Percentiles rank a stretch among this genome's conserved stretches.
These are phyloP conservation scores for Actinomucor elegans DNA, from an alignment of 371 early-diverging fungal species.

Conservation along the genomic window DNA sequence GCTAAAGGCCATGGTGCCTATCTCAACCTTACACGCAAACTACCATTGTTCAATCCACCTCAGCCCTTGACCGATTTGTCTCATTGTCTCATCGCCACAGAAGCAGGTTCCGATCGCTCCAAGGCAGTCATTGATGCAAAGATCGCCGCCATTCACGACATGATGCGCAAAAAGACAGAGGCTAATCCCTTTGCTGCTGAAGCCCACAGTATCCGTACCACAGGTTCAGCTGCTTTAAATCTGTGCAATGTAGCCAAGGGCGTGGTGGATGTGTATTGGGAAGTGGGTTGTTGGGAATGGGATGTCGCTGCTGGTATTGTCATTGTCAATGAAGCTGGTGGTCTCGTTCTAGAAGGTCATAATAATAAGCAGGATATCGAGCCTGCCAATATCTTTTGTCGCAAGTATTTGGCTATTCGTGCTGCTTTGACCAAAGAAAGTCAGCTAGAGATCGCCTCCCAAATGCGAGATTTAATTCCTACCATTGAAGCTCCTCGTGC, in stretches of 20 bases:
- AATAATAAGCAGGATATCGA: constrained; percentile 13
- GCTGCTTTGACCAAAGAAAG: constrained; percentile 23
- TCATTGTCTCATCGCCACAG: constrained; percentile 75
- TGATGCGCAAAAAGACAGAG: constrained; percentile 25
- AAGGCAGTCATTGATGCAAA: constrained; percentile 64
- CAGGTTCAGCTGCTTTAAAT: constrained; percentile 83
- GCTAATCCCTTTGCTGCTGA: constrained; percentile 43
- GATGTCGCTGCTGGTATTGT: constrained; percentile 81
- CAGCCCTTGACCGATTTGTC: constrained; percentile 64
- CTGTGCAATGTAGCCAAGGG: constrained; percentile 85
- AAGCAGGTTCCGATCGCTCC: constrained; percentile 80
- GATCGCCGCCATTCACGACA: constrained; percentile 59
- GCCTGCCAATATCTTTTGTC: constrained; percentile 47
- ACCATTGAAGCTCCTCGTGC: constrained; percentile 42
- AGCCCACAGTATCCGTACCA: constrained; percentile 74
- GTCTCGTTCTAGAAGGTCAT: constrained; percentile 64
- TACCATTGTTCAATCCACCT: constrained; percentile 61
- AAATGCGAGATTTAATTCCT: constrained; percentile 48
- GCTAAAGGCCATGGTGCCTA: constrained; percentile 69
- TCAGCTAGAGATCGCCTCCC: constrained; percentile 35
- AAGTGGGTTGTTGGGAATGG: constrained; percentile 84
- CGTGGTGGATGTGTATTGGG: constrained; percentile 87
- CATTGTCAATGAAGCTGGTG: constrained; percentile 76
- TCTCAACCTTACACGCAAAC: constrained; percentile 52
- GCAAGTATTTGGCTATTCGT: constrained; percentile 54